Conservation (phyloP, 441 rosid genomes). For the Populus hybrid region DNA sequence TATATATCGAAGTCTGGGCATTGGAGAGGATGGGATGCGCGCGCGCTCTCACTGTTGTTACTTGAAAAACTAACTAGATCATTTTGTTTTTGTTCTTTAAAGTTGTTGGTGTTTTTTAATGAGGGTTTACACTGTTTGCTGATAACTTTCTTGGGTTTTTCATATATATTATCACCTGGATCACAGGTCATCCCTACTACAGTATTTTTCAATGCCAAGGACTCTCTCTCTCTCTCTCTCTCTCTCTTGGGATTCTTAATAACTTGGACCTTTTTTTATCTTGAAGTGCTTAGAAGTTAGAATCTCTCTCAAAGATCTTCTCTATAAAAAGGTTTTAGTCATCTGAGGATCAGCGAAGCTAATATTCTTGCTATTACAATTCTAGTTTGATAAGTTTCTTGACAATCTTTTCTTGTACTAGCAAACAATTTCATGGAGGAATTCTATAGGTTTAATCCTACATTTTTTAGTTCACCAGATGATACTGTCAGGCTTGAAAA, state of each 20-base stretch:
- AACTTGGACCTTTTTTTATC: background rate
- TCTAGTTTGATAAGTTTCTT: background rate
- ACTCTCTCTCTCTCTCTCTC: no score
- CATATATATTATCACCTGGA: background rate
- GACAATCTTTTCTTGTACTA: background rate
- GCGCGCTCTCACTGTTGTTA: background rate
- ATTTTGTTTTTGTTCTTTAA: background rate
- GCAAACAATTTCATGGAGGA: constrained; percentile 33
- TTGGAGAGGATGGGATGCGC: background rate
- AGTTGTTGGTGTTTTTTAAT: background rate
- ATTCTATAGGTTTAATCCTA: constrained; percentile 31
- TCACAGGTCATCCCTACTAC: background rate
- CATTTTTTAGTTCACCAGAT: constrained; percentile 17
- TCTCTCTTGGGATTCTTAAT: background rate
- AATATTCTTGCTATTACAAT: background rate
- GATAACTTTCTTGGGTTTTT: background rate
- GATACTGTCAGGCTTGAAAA: constrained; percentile 23
- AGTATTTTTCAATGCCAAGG: background rate
- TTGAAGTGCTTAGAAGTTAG: background rate
- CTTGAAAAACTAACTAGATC: background rate
- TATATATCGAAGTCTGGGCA: background rate
- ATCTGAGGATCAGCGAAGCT: background rate
- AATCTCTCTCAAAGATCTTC: background rate
- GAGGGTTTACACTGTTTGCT: background rate
- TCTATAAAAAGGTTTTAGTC: background rate